Evolutionary conservation across 208 protist genomes (phyloP).

Genomic region (Acanthamoeba healyi): DNA sequence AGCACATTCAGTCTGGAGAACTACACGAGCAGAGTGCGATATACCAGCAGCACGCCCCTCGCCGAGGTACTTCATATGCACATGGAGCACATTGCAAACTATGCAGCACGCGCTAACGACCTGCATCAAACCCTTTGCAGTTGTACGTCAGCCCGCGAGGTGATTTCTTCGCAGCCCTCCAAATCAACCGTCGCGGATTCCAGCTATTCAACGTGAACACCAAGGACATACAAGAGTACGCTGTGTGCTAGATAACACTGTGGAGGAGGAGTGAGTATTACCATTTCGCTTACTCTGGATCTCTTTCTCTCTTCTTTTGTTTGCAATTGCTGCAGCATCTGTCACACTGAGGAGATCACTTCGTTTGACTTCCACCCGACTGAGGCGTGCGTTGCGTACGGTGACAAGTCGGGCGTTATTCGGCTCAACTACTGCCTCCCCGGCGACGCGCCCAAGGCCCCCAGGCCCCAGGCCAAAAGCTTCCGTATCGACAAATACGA

Average conservation of each 20-base stretch:
- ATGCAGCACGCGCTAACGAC: too few relatives aligned
- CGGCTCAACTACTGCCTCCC: constrained; percentile 49
- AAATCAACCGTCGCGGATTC: not conserved
- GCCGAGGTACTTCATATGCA: not conserved
- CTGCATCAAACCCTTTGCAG: too few relatives aligned
- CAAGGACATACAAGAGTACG: not conserved
- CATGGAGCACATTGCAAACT: not conserved
- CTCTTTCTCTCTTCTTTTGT: not conserved
- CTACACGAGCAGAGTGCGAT: constrained; percentile 41
- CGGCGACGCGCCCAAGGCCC: too few relatives aligned
- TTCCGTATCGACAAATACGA: constrained; percentile 10
- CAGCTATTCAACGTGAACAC: constrained; percentile 26
- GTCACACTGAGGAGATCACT: not conserved
- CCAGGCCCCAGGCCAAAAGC: not conserved
- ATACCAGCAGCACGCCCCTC: not conserved
- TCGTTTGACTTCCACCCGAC: constrained; percentile 33
- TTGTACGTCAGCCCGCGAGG: constrained; percentile 37
- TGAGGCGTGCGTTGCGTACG: constrained; percentile 19
- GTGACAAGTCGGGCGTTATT: not conserved
- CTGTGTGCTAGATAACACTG: too few relatives aligned
- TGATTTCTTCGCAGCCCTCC: constrained; percentile 35
- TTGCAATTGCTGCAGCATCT: not conserved
- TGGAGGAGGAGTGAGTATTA: not conserved
- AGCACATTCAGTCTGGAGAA: constrained; percentile 15
- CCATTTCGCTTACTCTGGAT: not conserved